Base-by-base conservation (phyloP, 306 rosid species). In the Cotoneaster glaucophyllus region DNA sequence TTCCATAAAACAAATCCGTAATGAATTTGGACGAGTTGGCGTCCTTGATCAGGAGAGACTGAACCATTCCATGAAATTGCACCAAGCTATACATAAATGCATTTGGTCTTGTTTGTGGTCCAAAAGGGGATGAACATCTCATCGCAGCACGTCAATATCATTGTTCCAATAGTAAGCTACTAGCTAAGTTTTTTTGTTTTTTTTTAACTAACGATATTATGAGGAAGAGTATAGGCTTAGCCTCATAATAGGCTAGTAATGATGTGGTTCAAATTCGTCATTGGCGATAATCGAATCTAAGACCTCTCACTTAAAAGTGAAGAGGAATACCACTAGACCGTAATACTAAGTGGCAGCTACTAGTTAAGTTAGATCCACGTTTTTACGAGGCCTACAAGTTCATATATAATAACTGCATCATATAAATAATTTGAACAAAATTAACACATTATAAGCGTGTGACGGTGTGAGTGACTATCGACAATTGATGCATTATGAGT, bases 91-190 rank as follows among this genome's bases (percentile, higher is more conserved):
- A n/a, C 12, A 21, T 58, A 4, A 10, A 73, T 58, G 67, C 56
- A 73, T 58, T 71, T 66, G 66, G 78, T 43, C 81, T 63, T 56
- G 17, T 71, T 70, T 19, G 53, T 63, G 29, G 63, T 25, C 54
- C 54, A 15, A 21, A 48, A 48, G 21, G 54, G 54, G 54, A 5
- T 5, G 54, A 48, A 48, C 8, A 48, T 48, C 54, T 48, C 54
- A 15, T 22, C 63, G 6, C 10, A 11, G n/a, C 4, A 28, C 17
- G 43, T 17, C 37, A 15, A 26, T 26, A 25, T 61, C 18, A 25
- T 26, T 61, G 65, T 25, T 61, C 8, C 11, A 6, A 61, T 26
- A 4, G 21, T 61, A 28, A 13, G 34, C 1, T 5, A 18, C 21
- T 61, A 26, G 29, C 29, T 28, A 28, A 28, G 29, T 28, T 28